A percentile compares a stretch with the other conserved stretches of the same genome.
Evolutionary conservation across 768 basidiomycete species (phyloP).

Genomic region (Amanita brunnescens): DNA sequence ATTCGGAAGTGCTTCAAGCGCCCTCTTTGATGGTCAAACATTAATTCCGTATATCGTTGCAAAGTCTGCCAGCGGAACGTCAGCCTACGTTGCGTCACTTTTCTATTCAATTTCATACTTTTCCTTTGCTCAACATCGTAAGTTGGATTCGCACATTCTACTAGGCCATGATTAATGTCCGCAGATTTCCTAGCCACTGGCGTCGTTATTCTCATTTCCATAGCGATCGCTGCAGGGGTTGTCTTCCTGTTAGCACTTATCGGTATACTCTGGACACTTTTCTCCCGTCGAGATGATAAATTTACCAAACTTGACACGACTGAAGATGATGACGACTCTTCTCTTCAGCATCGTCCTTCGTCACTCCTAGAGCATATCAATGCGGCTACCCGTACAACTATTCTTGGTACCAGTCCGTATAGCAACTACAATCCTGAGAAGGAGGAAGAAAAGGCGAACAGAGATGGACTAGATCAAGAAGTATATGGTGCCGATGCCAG

Average conservation of each 20-base stretch:
- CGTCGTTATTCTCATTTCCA: conserved; percentile 92
- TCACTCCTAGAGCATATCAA: conserved; percentile 88
- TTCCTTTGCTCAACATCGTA: conserved; percentile 64
- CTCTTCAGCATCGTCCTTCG: conserved; percentile 72
- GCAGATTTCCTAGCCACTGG: conserved; percentile 85
- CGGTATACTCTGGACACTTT: conserved; percentile 85
- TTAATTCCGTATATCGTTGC: conserved; percentile 81
- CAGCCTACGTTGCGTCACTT: conserved; percentile 67
- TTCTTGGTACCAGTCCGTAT: conserved; percentile 48
- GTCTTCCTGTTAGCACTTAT: conserved; percentile 81
- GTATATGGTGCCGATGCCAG: conserved; percentile 68
- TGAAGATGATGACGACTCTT: conserved; percentile 70
- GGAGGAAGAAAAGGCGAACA: conserved; percentile 39
- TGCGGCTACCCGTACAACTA: conserved; percentile 78
- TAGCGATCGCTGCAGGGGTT: conserved; percentile 92
- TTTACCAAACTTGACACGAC: conserved; percentile 50
- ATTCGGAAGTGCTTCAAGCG: conserved; percentile 75
- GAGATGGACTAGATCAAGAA: conserved; percentile 34
- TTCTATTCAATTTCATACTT: conserved; percentile 79
- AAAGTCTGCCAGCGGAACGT: conserved; percentile 49
- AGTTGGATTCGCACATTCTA: conserved; percentile 6
- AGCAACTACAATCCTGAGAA: conserved; percentile 39
- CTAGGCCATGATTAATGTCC: conserved; percentile 7
- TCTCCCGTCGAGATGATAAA: conserved; percentile 73
- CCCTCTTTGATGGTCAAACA: conserved; percentile 76